Evolutionary conservation across 805 yeast genomes (phyloP), one percentile per base, ranked within the genome.

Genomic region (Ogataea glucozyma): DNA sequence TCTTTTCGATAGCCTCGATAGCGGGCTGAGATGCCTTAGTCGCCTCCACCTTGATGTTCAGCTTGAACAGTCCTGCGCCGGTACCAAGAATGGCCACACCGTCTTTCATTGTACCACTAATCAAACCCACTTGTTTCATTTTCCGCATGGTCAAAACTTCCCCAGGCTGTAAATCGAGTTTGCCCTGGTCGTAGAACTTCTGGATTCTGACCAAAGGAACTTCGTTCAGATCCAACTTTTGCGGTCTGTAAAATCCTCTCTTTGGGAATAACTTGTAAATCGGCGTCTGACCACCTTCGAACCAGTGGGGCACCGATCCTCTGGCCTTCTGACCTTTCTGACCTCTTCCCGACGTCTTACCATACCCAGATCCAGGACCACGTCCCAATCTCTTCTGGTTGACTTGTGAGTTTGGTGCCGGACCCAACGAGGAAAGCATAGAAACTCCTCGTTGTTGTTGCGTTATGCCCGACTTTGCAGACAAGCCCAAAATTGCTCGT

Each of bases 231-330:
- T 73, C 74, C 46, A 66, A 66, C 37, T 75, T 75, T 55, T 76
- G 79, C 19, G 75, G 78, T 62, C 88, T 79, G 56, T 77, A 80
- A 70, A 89, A 89, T 7, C 98, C 98, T 47, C 83, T 72, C 62
- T 91, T 91, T 53, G 97, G 96, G 66, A 88, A 81, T 53, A 85
- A 70, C 65, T 85, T 78, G 65, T 81, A 80, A 60, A 84, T 80
- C 19, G 97, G 98, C 2, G 98, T 93, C 64, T 93, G 99, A 63
- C 99, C 98, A 79, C 99, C 99, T 72, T 93, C 99, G 62, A 91
- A 88, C 91, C 95, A 88, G 46, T 85, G 79, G 43, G 89, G 91
- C 22, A 91, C 91, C 31, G 83, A 78, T 27, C 91, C 86, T 68
- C 98, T 80, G 9, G 98, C 97, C 70, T 91, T 91, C 65, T 91